These are phyloP conservation scores for Poa pratensis DNA, from an alignment of 176 grass and related monocot genomes.

Conservation along the genomic window DNA sequence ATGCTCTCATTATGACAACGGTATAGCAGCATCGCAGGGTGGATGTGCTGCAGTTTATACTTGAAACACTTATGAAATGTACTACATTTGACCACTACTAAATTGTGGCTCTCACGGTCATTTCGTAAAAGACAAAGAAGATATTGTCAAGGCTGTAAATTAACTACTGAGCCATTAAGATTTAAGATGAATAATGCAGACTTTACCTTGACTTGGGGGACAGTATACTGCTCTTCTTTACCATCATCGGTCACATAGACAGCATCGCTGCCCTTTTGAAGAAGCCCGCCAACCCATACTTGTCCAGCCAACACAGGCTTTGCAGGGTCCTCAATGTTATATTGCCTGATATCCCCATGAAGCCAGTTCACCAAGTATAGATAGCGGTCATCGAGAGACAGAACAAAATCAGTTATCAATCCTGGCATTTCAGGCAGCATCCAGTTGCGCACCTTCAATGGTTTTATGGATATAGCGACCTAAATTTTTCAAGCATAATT, in stretches of 20 bases:
- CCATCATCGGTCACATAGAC: constrained; percentile 70
- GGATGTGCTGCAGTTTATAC: neutral
- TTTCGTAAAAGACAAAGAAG: neutral
- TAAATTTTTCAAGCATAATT: constrained; percentile 24
- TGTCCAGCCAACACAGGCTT: constrained; percentile 87
- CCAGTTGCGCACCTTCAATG: constrained; percentile 87
- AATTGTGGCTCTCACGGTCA: neutral
- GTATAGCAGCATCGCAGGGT: neutral
- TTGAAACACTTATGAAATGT: neutral
- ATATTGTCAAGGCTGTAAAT: neutral
- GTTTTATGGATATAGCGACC: constrained; percentile 73
- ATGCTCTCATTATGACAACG: neutral
- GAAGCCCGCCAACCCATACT: constrained; percentile 87
- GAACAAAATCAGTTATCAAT: constrained; percentile 89
- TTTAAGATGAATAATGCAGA: neutral
- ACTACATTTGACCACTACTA: neutral
- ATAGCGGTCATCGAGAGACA: constrained; percentile 89
- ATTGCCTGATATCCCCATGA: constrained; percentile 96
- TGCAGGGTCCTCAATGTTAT: constrained; percentile 85
- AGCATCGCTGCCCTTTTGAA: constrained; percentile 80
- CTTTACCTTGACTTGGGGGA: constrained; percentile 81
- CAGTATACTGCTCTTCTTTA: constrained; percentile 75
- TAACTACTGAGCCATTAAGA: neutral
- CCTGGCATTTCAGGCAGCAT: constrained; percentile 95
- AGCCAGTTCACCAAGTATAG: constrained; percentile 97